Conservation (phyloP, 2,329 filamentous ascomycete genomes). For the Paecilomyces sp. region DNA sequence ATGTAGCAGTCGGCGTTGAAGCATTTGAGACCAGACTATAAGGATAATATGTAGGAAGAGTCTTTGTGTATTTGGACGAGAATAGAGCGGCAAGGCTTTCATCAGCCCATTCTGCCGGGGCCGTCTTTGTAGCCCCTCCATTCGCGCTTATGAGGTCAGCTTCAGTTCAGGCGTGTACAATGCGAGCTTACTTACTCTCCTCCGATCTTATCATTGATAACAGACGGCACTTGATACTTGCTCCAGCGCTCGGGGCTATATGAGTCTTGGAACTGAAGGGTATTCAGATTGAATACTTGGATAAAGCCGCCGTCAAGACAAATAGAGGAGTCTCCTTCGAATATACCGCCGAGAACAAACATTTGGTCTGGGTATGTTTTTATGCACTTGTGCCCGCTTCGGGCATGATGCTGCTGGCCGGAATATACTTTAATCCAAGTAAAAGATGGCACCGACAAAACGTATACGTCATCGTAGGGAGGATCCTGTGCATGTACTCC, state of each 20-base stretch:
- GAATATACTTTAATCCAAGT: constrained; percentile 21
- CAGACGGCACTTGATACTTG: constrained; percentile 21
- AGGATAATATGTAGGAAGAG: constrained; percentile 54
- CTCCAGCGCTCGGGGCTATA: constrained; percentile 24
- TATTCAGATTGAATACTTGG: constrained; percentile 39
- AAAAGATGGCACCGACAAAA: constrained; percentile 28
- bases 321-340: constrained; percentile 3
- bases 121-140: constrained; percentile 22
- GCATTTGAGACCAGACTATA: constrained; percentile 31
- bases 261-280: constrained; percentile 19
- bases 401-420: constrained; percentile 13
- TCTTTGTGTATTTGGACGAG: constrained; percentile 45
- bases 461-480: constrained; percentile 26
- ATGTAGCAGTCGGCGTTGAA: not conserved
- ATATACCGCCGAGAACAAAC: constrained; percentile 30
- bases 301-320: constrained; percentile 50
- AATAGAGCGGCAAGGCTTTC: constrained; percentile 49
- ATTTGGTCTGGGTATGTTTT: constrained; percentile 44
- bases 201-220: constrained; percentile 25
- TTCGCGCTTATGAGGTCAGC: constrained; percentile 15
- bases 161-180: constrained; percentile 1
- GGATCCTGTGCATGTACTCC: constrained; percentile 8
- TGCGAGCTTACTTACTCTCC: constrained; percentile 21
- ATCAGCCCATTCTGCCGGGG: constrained; percentile 40
- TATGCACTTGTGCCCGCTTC: constrained; percentile 25